These are phyloP conservation scores for Onygena corvina DNA, from an alignment of 2,329 filamentous ascomycete species.

Conservation along the genomic window DNA sequence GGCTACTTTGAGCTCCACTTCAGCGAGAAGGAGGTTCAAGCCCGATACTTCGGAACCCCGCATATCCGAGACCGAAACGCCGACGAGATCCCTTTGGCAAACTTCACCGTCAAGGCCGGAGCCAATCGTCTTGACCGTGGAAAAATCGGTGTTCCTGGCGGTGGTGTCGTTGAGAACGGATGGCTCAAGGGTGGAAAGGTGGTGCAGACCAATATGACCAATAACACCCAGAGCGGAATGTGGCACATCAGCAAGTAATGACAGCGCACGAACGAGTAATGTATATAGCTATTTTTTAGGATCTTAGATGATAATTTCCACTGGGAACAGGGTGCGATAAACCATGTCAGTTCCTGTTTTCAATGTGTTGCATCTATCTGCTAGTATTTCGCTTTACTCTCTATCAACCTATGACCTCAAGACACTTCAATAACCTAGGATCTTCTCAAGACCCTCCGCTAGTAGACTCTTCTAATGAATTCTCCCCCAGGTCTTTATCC, in stretches of 20 bases:
- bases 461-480: too few species aligned
- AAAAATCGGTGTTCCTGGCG: slow-evolving; percentile 27
- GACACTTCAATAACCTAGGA: too few species aligned
- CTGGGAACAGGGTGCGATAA: too few species aligned
- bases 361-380: too few species aligned
- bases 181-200: slow-evolving; percentile 25
- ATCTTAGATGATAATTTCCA: too few species aligned
- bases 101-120: slow-evolving; percentile 46
- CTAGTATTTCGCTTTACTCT: too few species aligned
- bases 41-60: slow-evolving; percentile 46
- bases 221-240: slow-evolving; percentile 25
- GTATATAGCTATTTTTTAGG: too few species aligned
- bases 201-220: slow-evolving; percentile 25
- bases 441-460: too few species aligned
- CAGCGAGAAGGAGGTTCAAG: slow-evolving; percentile 45
- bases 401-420: too few species aligned
- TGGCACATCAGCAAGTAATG: slow-evolving; percentile 14
- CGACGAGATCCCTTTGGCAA: slow-evolving; percentile 12
- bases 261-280: not conserved
- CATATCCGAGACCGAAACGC: slow-evolving; percentile 9
- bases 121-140: slow-evolving; percentile 45
- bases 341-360: too few species aligned
- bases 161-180: slow-evolving; percentile 37
- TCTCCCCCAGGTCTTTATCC: too few species aligned
- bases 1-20: slow-evolving; percentile 59